A percentile compares a stretch with the other conserved stretches of the same genome.
phyloP scores from a whole-genome alignment of 495 filamentous ascomycete species.

The Barbatosphaeria neglecta region DNA sequence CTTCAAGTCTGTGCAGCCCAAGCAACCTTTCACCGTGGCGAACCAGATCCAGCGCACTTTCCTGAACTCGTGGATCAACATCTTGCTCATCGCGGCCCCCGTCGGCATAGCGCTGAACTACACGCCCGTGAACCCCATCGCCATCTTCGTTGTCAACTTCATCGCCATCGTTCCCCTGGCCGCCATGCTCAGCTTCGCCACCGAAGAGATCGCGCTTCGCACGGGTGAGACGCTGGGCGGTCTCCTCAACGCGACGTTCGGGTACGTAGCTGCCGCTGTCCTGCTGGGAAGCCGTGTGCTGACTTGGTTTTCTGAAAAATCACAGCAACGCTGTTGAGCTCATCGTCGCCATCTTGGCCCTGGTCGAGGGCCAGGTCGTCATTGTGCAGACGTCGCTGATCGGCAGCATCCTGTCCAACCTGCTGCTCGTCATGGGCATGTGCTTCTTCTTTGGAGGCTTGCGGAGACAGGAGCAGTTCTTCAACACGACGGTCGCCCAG shows the following conservation, averaged over 20 bases:
- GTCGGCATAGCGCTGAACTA: slow-evolving; percentile 65
- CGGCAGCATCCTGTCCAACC: slow-evolving; percentile 81
- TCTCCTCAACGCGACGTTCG: slow-evolving; percentile 78
- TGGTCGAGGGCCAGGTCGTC: slow-evolving; percentile 58
- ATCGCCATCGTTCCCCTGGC: slow-evolving; percentile 83
- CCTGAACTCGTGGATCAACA: slow-evolving; percentile 74
- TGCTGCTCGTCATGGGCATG: slow-evolving; percentile 86
- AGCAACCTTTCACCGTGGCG: slow-evolving; percentile 47
- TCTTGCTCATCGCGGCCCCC: slow-evolving; percentile 68
- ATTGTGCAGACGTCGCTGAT: slow-evolving; percentile 92
- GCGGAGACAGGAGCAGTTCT: slow-evolving; percentile 68
- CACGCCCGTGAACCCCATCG: slow-evolving; percentile 38
- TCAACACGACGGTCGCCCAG: slow-evolving; percentile 90
- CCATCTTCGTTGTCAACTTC: slow-evolving; percentile 79
- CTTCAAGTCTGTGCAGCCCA: slow-evolving; percentile 31
- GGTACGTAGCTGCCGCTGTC: slow-evolving; percentile 40
- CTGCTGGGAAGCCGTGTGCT: no score
- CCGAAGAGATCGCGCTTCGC: slow-evolving; percentile 75
- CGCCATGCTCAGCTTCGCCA: slow-evolving; percentile 81
- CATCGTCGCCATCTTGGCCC: slow-evolving; percentile 78
- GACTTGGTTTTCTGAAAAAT: not conserved
- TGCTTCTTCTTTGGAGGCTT: slow-evolving; percentile 86
- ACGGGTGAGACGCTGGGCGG: slow-evolving; percentile 81
- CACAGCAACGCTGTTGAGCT: slow-evolving; percentile 78
- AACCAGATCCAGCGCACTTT: slow-evolving; percentile 62